Base-by-base conservation (phyloP, 148 eudicot species). In the Polygonum maritimum region DNA sequence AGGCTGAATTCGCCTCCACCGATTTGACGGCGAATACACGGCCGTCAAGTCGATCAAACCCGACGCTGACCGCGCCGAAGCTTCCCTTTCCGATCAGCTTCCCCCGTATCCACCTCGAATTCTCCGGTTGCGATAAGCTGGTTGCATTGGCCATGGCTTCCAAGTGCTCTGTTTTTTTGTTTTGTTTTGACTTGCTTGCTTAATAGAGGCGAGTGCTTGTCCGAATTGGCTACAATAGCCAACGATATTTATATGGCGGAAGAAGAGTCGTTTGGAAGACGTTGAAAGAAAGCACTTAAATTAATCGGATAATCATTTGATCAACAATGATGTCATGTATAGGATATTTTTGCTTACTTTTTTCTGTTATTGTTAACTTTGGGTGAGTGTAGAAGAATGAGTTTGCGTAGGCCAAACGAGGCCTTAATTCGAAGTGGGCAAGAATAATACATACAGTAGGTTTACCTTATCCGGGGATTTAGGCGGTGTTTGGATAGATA, bases 1-100 rank as follows among this genome's bases (percentile, higher is more conserved):
- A 47, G 33, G 80, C 8, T 1, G 80, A 77, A 15, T 62, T 41
- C 11, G 74, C 74, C 10, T 58, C 77, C 2, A 88, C 92, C 0
- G 97, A 88, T 73, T 93, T 93, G 5, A 88, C 94, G 7, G 98
- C 98, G 71, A 89, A 89, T 0, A 76, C 70, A 6, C 51, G 69
- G 7, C 87, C 88, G 82, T 79, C 82, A 5, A 82, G 67, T 31
- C 82, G 79, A 49, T 77, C 26, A 11, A 88, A 67, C 0, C 87
- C 98, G 18, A 81, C 45, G 35, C 58, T 71, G 5, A 93, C 98
- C 0, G 89, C 69, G 0, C 92, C 98, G 54, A 76, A 88, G 1
- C 89, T 83, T 16, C 98, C 98, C 74, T 81, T 82, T 41, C 98
- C 98, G 52, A 93, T 84, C 38, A 79, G 62, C 52, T 74, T 39